phyloP scores from a whole-genome alignment of 2,329 filamentous ascomycete species.

The Penicillium psychrosexuale region DNA sequence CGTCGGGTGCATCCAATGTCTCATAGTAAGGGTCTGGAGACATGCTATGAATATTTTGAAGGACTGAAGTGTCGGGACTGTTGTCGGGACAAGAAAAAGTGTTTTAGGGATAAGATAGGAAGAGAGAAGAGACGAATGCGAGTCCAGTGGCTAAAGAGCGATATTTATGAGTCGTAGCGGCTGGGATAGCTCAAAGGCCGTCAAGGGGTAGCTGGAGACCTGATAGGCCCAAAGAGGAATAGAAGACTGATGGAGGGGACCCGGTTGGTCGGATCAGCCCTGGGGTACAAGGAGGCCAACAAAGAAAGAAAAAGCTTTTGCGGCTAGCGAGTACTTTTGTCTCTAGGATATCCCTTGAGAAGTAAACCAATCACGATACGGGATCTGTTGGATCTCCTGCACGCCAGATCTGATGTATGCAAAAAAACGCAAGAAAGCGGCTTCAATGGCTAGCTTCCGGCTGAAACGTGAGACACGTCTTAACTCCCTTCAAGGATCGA shows the following conservation, averaged over 20 bases:
- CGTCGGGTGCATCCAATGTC: slow-evolving; percentile 32
- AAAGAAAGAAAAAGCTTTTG: slow-evolving; percentile 4
- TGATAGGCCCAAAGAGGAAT: slow-evolving; percentile 6
- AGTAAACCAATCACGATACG: slow-evolving; percentile 3
- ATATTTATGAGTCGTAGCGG: slow-evolving; percentile 12
- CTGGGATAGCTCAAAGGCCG: slow-evolving; percentile 14
- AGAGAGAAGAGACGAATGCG: not conserved
- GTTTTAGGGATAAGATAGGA: not conserved
- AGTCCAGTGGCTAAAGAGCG: not conserved
- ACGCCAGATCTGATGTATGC: slow-evolving; percentile 15
- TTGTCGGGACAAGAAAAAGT: not conserved
- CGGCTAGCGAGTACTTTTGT: not conserved
- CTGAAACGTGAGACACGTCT: slow-evolving; percentile 15
- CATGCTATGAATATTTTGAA: slow-evolving; percentile 9
- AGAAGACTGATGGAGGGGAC: not conserved
- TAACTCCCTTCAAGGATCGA: not conserved
- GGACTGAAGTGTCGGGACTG: not conserved
- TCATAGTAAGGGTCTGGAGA: slow-evolving; percentile 10
- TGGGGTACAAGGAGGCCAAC: slow-evolving; percentile 1
- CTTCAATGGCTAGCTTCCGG: slow-evolving; percentile 4
- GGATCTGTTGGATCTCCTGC: slow-evolving; percentile 8
- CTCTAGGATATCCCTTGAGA: slow-evolving; percentile 3
- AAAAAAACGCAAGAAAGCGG: slow-evolving; percentile 5
- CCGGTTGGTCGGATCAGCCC: slow-evolving; percentile 4
- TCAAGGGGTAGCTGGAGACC: slow-evolving; percentile 7